Evolutionary conservation across 2,329 filamentous ascomycete genomes (phyloP).

Genomic region (Fusarium ambrosium): DNA sequence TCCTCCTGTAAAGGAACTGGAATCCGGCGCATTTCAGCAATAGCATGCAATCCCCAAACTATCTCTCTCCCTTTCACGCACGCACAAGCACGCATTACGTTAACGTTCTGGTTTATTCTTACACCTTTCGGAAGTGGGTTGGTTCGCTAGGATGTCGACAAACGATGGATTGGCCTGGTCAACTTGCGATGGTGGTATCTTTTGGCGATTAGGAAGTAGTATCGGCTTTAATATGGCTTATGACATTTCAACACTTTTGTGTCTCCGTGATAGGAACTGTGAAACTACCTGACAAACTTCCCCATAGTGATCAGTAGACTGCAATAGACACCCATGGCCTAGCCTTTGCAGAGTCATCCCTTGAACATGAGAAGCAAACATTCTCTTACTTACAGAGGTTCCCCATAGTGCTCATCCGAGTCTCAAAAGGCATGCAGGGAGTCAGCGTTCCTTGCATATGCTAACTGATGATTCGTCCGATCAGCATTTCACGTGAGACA

Average conservation of each 20-base stretch:
- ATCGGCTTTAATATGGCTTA: constrained; percentile 43
- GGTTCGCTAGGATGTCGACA: constrained; percentile 27
- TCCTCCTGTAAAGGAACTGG: constrained; percentile 43
- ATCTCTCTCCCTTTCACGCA: constrained; percentile 15
- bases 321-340: not conserved
- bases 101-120: constrained; percentile 45
- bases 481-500: not conserved
- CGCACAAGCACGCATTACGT: constrained; percentile 30
- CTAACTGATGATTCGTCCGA: not conserved
- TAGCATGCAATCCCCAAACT: constrained; percentile 8
- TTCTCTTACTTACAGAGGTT: not conserved
- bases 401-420: not conserved
- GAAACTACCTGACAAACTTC: not conserved
- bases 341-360: not conserved
- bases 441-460: not conserved
- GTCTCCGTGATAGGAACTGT: not conserved
- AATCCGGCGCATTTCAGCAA: not conserved
- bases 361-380: not conserved
- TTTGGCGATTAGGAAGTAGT: constrained; percentile 42
- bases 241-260: constrained; percentile 9
- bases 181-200: constrained; percentile 36
- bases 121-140: constrained; percentile 30
- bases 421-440: not conserved
- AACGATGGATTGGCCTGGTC: constrained; percentile 25
- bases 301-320: not conserved